Percentiles rank a stretch among this genome's conserved stretches.
phyloP scores from a whole-genome alignment of 2,329 filamentous ascomycete species.

The Calonectria montana region DNA sequence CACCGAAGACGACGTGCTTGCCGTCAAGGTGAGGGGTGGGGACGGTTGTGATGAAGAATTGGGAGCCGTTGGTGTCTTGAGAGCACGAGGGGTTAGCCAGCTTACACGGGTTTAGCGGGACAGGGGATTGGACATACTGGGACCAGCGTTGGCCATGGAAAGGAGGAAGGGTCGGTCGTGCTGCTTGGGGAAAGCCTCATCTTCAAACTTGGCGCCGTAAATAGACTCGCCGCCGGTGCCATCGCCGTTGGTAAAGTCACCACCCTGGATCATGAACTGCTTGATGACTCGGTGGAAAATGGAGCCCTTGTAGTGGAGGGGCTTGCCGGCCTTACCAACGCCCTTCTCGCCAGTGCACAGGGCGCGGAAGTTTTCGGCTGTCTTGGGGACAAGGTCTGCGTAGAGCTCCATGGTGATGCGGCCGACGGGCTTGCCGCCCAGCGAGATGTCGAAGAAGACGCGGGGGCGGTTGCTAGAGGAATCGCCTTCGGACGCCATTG shows the following conservation, averaged over 20 bases:
- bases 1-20: slow-evolving; percentile 98
- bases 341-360: slow-evolving; percentile 97
- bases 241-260: slow-evolving; percentile 95
- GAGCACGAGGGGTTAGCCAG: slow-evolving; percentile 23
- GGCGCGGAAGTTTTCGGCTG: slow-evolving; percentile 94
- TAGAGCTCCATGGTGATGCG: slow-evolving; percentile 89
- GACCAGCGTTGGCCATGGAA: slow-evolving; percentile 98
- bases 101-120: neutral
- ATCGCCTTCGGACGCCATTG: slow-evolving; percentile 56
- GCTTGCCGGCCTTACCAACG: slow-evolving; percentile 81
- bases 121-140: slow-evolving; percentile 66
- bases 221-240: slow-evolving; percentile 97
- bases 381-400: slow-evolving; percentile 85
- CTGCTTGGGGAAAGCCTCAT: slow-evolving; percentile 94
- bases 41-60: slow-evolving; percentile 98
- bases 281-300: slow-evolving; percentile 97
- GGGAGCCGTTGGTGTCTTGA: slow-evolving; percentile 90
- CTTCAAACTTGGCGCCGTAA: slow-evolving; percentile 96
- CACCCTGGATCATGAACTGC: slow-evolving; percentile 95
- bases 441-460: slow-evolving; percentile 93
- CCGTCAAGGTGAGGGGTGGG: slow-evolving; percentile 93
- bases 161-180: slow-evolving; percentile 94
- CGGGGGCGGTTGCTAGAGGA: slow-evolving; percentile 72
- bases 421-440: slow-evolving; percentile 79
- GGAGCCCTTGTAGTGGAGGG: slow-evolving; percentile 92